These are phyloP conservation scores for Ophiocordyceps sinensis DNA, from an alignment of 2,329 filamentous ascomycete genomes.

Conservation along the genomic window DNA sequence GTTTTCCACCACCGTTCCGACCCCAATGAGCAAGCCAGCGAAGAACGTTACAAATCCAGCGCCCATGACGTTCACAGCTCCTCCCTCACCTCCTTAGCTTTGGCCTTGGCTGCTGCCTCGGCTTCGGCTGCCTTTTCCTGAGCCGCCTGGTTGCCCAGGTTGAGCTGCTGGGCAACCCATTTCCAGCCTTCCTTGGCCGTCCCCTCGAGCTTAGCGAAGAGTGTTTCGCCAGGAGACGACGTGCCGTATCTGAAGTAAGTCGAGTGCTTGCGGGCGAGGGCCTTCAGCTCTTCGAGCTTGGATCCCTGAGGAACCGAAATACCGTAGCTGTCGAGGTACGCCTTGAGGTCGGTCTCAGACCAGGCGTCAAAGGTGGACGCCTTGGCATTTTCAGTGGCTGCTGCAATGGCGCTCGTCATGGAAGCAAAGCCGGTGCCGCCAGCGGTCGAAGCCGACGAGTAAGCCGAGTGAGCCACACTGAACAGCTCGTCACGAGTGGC, in stretches of 20 bases:
- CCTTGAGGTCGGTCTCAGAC: slow-evolving; percentile 60
- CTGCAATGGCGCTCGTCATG: slow-evolving; percentile 54
- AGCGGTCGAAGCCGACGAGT: slow-evolving; percentile 41
- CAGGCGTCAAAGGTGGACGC: slow-evolving; percentile 55
- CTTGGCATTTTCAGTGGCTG: slow-evolving; percentile 52
- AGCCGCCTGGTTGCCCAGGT: slow-evolving; percentile 31
- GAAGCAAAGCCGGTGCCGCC: slow-evolving; percentile 48
- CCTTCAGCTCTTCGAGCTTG: slow-evolving; percentile 53
- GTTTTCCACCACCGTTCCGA: too few relatives aligned
- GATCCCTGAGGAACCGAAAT: slow-evolving; percentile 53
- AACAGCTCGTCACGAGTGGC: slow-evolving; percentile 61
- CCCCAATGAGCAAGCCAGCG: too few relatives aligned
- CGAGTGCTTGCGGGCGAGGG: slow-evolving; percentile 55
- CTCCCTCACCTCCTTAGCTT: slow-evolving; percentile 24
- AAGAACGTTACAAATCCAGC: too few relatives aligned
- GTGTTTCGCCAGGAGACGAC: slow-evolving; percentile 46
- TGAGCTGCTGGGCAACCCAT: slow-evolving; percentile 36
- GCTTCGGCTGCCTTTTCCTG: slow-evolving; percentile 29
- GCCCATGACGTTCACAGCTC: slow-evolving; percentile 27
- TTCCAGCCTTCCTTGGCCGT: slow-evolving; percentile 30
- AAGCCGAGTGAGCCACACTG: slow-evolving; percentile 46
- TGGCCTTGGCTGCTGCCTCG: slow-evolving; percentile 13
- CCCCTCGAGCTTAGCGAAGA: slow-evolving; percentile 49
- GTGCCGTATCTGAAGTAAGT: slow-evolving; percentile 70
- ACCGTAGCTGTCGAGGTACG: slow-evolving; percentile 68